Evolutionary conservation across 2,329 filamentous ascomycete species (phyloP).

Genomic region (Aspergillus sojae): DNA sequence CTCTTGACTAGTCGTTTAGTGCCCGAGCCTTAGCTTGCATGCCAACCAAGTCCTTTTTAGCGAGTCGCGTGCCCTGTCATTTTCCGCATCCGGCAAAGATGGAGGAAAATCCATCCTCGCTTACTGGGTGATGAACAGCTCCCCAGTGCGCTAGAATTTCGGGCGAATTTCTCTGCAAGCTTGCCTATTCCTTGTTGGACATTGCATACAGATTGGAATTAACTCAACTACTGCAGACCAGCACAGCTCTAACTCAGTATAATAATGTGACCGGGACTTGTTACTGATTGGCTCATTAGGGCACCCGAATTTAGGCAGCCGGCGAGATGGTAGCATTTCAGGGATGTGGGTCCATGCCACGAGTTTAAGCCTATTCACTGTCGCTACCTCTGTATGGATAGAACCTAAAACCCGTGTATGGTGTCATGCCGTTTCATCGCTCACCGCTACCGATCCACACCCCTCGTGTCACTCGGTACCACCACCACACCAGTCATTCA

Average conservation of each 20-base stretch:
- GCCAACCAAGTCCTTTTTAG: not conserved
- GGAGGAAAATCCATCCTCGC: not conserved
- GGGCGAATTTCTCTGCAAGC: not conserved
- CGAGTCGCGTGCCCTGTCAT: constrained; percentile 1
- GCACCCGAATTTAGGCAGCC: not conserved
- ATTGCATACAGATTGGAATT: not conserved
- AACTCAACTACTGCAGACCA: not conserved
- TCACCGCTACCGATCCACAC: not conserved
- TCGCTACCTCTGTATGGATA: not conserved
- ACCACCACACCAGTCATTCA: not conserved
- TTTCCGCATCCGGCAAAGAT: not conserved
- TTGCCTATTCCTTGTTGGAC: not conserved
- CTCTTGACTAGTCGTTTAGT: not conserved
- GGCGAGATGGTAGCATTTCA: not conserved
- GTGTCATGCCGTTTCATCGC: not conserved
- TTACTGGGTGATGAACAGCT: not conserved
- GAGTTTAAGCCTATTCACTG: not conserved
- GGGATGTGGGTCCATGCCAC: too few relatives aligned
- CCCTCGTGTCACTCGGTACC: not conserved
- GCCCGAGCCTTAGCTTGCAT: not conserved
- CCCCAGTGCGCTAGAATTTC: not conserved
- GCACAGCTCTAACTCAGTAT: not conserved
- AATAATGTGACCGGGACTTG: not conserved
- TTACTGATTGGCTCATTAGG: not conserved
- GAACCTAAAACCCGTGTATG: not conserved